Base-by-base conservation (phyloP, 169 alveolate genomes). In the Plasmodium gallinaceum region DNA sequence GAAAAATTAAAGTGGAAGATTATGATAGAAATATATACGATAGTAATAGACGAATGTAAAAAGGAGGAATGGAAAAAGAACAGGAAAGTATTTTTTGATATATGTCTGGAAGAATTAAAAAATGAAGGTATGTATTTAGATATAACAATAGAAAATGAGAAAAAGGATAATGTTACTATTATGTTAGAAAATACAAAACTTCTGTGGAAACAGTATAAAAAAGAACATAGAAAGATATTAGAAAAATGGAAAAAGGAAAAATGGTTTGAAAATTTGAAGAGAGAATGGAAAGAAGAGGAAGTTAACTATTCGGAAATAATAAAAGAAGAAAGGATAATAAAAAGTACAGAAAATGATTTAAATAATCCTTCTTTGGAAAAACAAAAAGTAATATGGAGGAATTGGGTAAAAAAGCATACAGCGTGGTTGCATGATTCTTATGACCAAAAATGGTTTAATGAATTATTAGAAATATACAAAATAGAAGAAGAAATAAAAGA, bases 81-180 rank as follows among this genome's bases (percentile, higher is more conserved):
- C 1, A 57, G 7, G 16, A 24, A 24, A 10, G 66, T 14, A n/a
- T 57, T 57, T 57, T 57, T 57, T 14, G 66, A 10, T 14, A 57
- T 57, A 57, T 57, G 66, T 57, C 7, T 57, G 16, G 66, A 57
- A 57, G 66, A 57, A 16, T n/a, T n/a, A n/a, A n/a, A n/a, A n/a
- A n/a, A n/a, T n/a, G n/a, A n/a, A n/a, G n/a, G n/a, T n/a, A n/a
- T 57, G n/a, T n/a, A n/a, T n/a, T n/a, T n/a, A n/a, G n/a, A n/a
- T n/a, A n/a, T n/a, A n/a, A n/a, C n/a, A n/a, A n/a, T n/a, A n/a
- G n/a, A n/a, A n/a, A n/a, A n/a, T n/a, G n/a, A n/a, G n/a, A n/a
- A n/a, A n/a, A n/a, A 14, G 9, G 16, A 7, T 1, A 10, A 57
- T 14, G 66, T 14, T 14, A 57, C 9, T 9, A 57, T n/a, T n/a